Evolutionary conservation across 2,329 filamentous ascomycete species (phyloP).

Genomic region (Apiospora saccharicola): DNA sequence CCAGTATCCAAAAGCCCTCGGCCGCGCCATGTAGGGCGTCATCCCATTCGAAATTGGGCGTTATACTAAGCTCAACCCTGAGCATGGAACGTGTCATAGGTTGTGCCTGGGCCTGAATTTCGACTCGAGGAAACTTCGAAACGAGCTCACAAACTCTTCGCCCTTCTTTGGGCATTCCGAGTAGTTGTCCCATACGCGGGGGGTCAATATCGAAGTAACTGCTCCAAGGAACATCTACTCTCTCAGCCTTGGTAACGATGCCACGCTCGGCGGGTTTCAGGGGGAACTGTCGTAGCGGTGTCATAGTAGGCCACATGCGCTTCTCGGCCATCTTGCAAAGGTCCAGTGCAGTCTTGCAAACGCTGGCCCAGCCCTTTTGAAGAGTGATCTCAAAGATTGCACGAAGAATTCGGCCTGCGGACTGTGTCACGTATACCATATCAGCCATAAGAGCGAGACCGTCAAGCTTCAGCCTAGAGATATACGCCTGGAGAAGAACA

Average conservation of each 20-base stretch:
- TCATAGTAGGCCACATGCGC: constrained; percentile 99
- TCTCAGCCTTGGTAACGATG: constrained; percentile 89
- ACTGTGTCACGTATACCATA: constrained; percentile 98
- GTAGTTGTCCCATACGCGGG: constrained; percentile 92
- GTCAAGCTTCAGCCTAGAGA: constrained; percentile 92
- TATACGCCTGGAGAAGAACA: constrained; percentile 94
- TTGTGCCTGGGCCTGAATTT: constrained; percentile 92
- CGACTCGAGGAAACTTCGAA: constrained; percentile 89
- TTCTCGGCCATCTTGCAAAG: constrained; percentile 99
- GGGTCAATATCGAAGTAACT: constrained; percentile 97
- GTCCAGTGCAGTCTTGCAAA: constrained; percentile 90
- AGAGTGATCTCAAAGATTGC: constrained; percentile 98
- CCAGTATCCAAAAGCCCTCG: constrained; percentile 96
- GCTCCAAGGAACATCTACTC: constrained; percentile 91
- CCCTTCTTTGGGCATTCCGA: constrained; percentile 89
- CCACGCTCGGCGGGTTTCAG: constrained; percentile 73
- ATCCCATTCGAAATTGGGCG: constrained; percentile 96
- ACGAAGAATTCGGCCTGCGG: constrained; percentile 91
- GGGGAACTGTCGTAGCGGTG: constrained; percentile 89
- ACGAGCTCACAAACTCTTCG: constrained; percentile 85
- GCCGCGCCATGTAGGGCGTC: constrained; percentile 85
- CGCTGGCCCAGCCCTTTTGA: constrained; percentile 94
- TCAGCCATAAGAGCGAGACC: constrained; percentile 97
- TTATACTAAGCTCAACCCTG: constrained; percentile 87
- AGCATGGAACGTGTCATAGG: constrained; percentile 95